Percentiles rank a stretch among this genome's conserved stretches.
phyloP scores from a whole-genome alignment of 1,139 yeast species.

The Pneumocystis murina region DNA sequence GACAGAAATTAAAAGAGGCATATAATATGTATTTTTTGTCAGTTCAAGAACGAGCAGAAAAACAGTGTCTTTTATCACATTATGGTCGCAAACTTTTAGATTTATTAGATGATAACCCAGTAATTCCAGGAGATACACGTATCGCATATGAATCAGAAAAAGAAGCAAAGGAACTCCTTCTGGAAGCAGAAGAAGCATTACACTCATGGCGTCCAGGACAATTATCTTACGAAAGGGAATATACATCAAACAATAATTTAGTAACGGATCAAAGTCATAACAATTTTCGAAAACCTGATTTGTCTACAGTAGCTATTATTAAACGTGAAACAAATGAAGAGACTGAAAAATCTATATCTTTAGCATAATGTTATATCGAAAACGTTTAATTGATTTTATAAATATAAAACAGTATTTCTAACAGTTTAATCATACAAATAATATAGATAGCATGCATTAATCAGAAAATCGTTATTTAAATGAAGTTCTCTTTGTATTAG shows the following conservation, averaged over 20 bases:
- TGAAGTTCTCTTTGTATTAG: too few relatives aligned
- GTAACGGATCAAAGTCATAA: neutral
- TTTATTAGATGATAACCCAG: constrained; percentile 69
- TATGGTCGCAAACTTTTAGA: constrained; percentile 77
- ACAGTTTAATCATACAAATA: too few relatives aligned
- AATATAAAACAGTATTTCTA: too few relatives aligned
- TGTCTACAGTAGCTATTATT: neutral
- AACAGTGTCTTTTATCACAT: constrained; percentile 73
- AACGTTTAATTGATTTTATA: neutral
- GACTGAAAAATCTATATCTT: neutral
- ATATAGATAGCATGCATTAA: too few relatives aligned
- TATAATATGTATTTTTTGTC: constrained; percentile 75
- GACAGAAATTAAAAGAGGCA: constrained; percentile 76
- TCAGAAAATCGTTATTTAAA: too few relatives aligned
- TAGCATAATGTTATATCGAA: neutral
- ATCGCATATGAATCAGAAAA: constrained; percentile 13
- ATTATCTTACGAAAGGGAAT: neutral
- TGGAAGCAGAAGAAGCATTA: constrained; percentile 14
- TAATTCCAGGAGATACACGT: constrained; percentile 62
- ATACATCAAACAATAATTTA: neutral
- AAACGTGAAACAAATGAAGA: neutral
- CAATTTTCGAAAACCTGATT: neutral
- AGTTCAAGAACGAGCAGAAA: constrained; percentile 67
- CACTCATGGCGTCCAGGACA: constrained; percentile 12
- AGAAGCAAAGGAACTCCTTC: constrained; percentile 13